Base-by-base conservation (phyloP, 257 asterid genomes). In the Craterostigma plantagineum region DNA sequence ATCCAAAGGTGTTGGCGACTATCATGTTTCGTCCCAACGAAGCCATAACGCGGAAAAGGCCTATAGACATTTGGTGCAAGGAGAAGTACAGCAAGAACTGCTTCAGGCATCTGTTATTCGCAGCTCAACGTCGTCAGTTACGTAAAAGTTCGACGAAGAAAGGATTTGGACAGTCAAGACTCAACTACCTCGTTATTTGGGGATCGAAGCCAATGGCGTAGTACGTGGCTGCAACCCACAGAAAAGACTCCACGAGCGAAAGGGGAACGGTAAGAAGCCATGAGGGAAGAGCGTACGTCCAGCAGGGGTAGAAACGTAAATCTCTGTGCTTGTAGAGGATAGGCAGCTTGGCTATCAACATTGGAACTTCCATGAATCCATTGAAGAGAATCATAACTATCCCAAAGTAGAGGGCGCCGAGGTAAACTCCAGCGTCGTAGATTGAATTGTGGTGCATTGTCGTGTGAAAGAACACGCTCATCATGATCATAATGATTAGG, bases 131-230 rank as follows among this genome's bases (percentile, higher is more conserved):
- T 30, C 17, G 14, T 38, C 35, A 15, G 47, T 16, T 42, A 9
- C n/a, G 43, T 38, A 2, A 57, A 18, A 23, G 16, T 40, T 46
- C 37, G 35, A 47, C 1, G 18, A 16, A 60, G 38, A 16, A n/a
- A 36, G 4, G 14, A 14, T n/a, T 7, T 10, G n/a, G n/a, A n/a
- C n/a, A n/a, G 23, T 18, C 14, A 50, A 36, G 37, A 17, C 3
- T 16, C 33, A 52, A 16, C n/a, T 58, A 81, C 97, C 95, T 79
- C 27, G 54, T 63, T 40, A 71, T 65, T 46, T 76, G 68, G 60
- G 97, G 85, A 74, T 79, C 95, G 58, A 78, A 79, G 50, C 95
- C 97, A 57, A 87, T 71, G 47, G 70, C 73, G 48, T 82, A 87
- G 62, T 87, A 87, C 27, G 97, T 87, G 39, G 59, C 69, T 37